Evolutionary conservation across 192 early-diverging fungal species (phyloP).

Genomic region (Gryganskiella cystojenkinii): DNA sequence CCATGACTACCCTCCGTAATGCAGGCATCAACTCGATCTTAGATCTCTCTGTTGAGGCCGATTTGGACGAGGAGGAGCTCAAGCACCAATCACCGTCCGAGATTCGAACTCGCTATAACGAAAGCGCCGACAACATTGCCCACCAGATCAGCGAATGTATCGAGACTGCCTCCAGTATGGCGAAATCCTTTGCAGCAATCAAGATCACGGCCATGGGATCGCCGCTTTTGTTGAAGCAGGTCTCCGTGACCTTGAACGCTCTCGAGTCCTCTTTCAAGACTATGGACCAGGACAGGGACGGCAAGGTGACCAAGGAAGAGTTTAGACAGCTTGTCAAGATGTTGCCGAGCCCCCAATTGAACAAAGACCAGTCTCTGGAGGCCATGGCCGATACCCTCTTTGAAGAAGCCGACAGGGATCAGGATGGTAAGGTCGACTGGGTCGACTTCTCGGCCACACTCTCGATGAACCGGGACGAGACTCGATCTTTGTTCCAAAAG

Average conservation of each 20-base stretch:
- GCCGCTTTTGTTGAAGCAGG: slow-evolving; percentile 77
- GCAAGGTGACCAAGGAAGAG: slow-evolving; percentile 47
- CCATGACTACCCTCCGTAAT: slow-evolving; percentile 76
- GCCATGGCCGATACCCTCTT: slow-evolving; percentile 52
- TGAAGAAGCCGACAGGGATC: slow-evolving; percentile 59
- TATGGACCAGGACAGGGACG: slow-evolving; percentile 43
- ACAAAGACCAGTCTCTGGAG: slow-evolving; percentile 22
- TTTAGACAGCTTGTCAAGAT: slow-evolving; percentile 46
- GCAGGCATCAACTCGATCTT: slow-evolving; percentile 86
- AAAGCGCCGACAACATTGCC: slow-evolving; percentile 74
- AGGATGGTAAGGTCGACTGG: slow-evolving; percentile 72
- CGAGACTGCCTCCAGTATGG: slow-evolving; percentile 71
- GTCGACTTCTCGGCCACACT: slow-evolving; percentile 73
- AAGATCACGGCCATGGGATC: slow-evolving; percentile 90
- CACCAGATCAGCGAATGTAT: slow-evolving; percentile 77
- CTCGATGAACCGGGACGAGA: slow-evolving; percentile 67
- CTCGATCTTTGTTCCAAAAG: slow-evolving; percentile 56
- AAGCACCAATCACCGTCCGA: slow-evolving; percentile 24
- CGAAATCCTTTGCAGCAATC: slow-evolving; percentile 83
- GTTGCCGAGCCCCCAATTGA: slow-evolving; percentile 27
- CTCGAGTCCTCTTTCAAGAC: slow-evolving; percentile 62
- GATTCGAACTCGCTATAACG: slow-evolving; percentile 64
- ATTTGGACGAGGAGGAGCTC: slow-evolving; percentile 67
- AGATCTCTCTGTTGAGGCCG: slow-evolving; percentile 89
- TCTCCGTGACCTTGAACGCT: slow-evolving; percentile 65